These are phyloP conservation scores for Amaranthus hypochondriacus DNA, from an alignment of 148 eudicot species.

Conservation along the genomic window DNA sequence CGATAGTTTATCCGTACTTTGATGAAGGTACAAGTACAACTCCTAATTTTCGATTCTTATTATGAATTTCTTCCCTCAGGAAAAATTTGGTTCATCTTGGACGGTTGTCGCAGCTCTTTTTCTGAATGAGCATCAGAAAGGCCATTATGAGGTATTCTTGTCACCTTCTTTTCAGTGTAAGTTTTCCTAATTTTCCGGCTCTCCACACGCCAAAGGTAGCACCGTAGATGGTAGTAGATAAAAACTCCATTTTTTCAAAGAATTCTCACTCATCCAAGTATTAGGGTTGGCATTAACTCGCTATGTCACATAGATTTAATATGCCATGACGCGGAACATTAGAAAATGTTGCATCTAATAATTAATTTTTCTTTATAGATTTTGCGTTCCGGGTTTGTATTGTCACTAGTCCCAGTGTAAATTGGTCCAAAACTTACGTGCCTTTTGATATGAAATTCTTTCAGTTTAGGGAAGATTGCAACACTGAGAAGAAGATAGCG, in stretches of 20 bases:
- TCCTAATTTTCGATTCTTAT: not conserved
- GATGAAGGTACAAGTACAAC: not conserved
- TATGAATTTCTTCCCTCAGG: constrained; percentile 44
- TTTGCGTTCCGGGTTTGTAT: not conserved
- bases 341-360: not conserved
- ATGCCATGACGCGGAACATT: not conserved
- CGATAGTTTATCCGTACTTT: not conserved
- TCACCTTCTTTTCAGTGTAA: constrained; percentile 9
- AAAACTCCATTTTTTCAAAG: not conserved
- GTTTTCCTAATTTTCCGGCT: not conserved
- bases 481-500: constrained; percentile 87
- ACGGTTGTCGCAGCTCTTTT: constrained; percentile 62
- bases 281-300: not conserved
- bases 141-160: constrained; percentile 58
- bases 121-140: constrained; percentile 66
- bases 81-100: constrained; percentile 84
- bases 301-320: not conserved
- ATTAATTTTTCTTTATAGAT: not conserved
- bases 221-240: too few relatives aligned
- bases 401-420: not conserved
- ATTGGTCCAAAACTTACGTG: not conserved
- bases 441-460: not conserved
- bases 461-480: constrained; percentile 93
- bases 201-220: not conserved
- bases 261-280: not conserved